Evolutionary conservation across 805 yeast species (phyloP).

Genomic region (Yarrowia sp.): DNA sequence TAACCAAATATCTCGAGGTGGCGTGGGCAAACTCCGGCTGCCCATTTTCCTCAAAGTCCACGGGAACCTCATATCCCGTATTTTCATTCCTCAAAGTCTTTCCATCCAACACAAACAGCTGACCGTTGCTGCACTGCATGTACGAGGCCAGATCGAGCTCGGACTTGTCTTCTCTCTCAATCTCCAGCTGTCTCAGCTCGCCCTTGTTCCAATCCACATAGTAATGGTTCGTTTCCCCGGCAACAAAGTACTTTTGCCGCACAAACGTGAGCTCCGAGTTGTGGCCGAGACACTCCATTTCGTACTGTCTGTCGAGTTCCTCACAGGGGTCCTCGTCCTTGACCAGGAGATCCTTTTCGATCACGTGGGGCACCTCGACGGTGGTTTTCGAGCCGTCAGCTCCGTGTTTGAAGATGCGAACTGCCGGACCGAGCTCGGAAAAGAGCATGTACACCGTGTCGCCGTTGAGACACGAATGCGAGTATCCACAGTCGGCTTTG

Average conservation of each 20-base stretch:
- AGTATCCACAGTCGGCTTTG: conserved; percentile 23
- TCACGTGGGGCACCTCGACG: conserved; percentile 21
- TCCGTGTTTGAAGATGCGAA: conserved; percentile 5
- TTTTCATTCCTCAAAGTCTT: background rate
- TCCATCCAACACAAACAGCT: conserved; percentile 28
- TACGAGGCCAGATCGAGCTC: conserved; percentile 26
- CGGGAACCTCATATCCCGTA: background rate
- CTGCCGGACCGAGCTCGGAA: conserved; percentile 23
- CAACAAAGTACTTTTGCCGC: conserved; percentile 20
- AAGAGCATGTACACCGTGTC: conserved; percentile 32
- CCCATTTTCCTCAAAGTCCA: background rate
- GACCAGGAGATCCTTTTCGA: conserved; percentile 21
- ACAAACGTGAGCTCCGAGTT: conserved; percentile 28
- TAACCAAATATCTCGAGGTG: background rate
- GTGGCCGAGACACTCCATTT: conserved; percentile 29
- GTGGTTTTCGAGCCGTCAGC: background rate
- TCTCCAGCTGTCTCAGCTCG: background rate
- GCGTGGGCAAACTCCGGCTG: conserved; percentile 14
- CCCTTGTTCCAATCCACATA: conserved; percentile 13
- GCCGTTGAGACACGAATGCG: conserved; percentile 27
- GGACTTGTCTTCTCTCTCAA: conserved; percentile 4
- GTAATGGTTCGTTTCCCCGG: conserved; percentile 11
- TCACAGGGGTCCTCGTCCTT: conserved; percentile 26
- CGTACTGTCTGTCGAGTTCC: conserved; percentile 31
- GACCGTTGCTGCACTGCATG: conserved; percentile 31